Base-by-base conservation (phyloP, 202 grass and related monocot species). In the Elaeis oleifera region DNA sequence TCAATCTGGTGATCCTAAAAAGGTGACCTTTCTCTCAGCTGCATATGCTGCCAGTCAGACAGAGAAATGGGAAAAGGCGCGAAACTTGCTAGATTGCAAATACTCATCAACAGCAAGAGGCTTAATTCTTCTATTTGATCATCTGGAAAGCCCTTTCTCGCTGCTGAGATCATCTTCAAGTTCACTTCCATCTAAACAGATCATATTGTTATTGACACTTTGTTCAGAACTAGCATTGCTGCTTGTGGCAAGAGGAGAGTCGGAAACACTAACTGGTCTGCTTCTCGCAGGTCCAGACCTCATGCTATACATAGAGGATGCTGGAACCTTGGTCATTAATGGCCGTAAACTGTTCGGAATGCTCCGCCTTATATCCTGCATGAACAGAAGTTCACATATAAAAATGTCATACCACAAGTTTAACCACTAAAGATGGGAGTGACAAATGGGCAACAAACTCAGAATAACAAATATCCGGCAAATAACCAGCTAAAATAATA, bases 191-290 rank as follows among this genome's bases (percentile, higher is more conserved):
- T 89, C 84, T 70, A 97, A 71, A 77, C 71, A 84, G 80, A 97
- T 86, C 62, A 86, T 76, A 31, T 78, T 92, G 76, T 90, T 90
- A 74, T 89, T 92, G 54, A 92, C 85, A 4, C 88, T 97, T 4
- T 81, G 84, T 61, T 92, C 92, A 0, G 94, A 92, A 74, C 94
- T 97, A 49, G 94, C 82, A 31, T 89, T 91, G 88, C 94, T 97
- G 76, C 88, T 92, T 50, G 85, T 92, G 51, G 84, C 88, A 0
- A 89, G 82, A 74, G 92, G 92, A 8, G 92, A 97, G 57, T 92
- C 94, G 0, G 77, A 92, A 64, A 86, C 61, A 29, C 88, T 86
- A 13, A 86, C 54, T 2, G 60, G 74, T 49, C 88, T 85, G 66
- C 88, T 76, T 62, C 94, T 80, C 27, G 88, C 84, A 39, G 85